These are phyloP conservation scores for Rhodotorula sp. DNA, from an alignment of 1,284 basidiomycete genomes.

Conservation along the genomic window DNA sequence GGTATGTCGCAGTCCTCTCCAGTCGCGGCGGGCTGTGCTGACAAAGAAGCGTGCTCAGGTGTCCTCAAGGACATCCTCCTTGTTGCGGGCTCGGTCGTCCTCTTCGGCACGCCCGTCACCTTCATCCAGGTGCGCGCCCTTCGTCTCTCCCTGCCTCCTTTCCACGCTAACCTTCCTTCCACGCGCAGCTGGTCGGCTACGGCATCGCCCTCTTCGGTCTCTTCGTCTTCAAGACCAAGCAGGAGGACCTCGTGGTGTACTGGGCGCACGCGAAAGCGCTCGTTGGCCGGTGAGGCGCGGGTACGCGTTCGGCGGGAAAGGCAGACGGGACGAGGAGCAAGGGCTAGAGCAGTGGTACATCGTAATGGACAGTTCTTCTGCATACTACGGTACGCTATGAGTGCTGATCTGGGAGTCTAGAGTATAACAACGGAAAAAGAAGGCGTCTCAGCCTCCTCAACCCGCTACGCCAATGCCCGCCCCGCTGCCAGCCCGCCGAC, in stretches of 20 bases:
- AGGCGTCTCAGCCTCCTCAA: too few species aligned
- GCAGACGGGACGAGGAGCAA: too few species aligned
- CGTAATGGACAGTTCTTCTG: background rate
- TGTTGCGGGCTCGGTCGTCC: constrained; percentile 53
- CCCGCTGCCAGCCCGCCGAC: constrained; percentile 1
- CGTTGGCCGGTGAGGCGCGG: constrained; percentile 22
- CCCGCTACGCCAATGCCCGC: background rate
- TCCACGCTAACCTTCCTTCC: background rate
- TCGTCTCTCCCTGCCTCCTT: background rate
- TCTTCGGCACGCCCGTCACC: constrained; percentile 54
- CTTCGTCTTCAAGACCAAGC: constrained; percentile 31
- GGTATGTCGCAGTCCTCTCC: constrained; percentile 41
- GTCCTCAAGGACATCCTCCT: constrained; percentile 55
- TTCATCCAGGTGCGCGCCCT: constrained; percentile 23
- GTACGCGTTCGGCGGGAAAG: background rate
- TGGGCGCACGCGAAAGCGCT: constrained; percentile 23
- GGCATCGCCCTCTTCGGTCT: constrained; percentile 32
- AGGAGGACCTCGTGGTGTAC: constrained; percentile 29
- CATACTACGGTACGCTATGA: too few species aligned
- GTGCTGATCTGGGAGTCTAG: too few species aligned
- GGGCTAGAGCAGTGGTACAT: background rate
- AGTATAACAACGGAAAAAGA: too few species aligned
- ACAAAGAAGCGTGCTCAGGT: constrained; percentile 18
- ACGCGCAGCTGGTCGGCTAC: constrained; percentile 48
- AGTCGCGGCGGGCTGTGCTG: background rate